A percentile compares a stretch with the other conserved stretches of the same genome.
Evolutionary conservation across 176 grass and related monocot genomes (phyloP).

Genomic region (Tuctoria greenei): DNA sequence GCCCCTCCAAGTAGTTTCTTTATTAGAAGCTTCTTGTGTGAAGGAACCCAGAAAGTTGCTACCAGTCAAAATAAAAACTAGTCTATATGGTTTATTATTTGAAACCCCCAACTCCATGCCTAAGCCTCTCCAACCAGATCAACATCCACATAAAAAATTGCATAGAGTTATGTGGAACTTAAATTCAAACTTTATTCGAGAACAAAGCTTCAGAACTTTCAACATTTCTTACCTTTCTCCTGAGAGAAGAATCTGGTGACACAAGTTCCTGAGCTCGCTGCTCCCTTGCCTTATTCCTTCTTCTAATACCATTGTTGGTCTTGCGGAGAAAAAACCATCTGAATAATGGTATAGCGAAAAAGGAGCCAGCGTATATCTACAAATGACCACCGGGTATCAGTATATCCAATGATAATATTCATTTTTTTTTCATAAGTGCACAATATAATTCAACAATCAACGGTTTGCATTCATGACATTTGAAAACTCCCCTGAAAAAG

Average conservation of each 20-base stretch:
- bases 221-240: constrained; percentile 67
- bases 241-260: constrained; percentile 63
- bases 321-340: constrained; percentile 78
- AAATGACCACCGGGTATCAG: constrained; percentile 25
- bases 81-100: constrained; percentile 4
- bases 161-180: not conserved
- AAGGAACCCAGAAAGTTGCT: constrained; percentile 4
- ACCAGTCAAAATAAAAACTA: not conserved
- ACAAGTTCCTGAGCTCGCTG: constrained; percentile 60
- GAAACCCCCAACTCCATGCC: not conserved
- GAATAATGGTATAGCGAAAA: constrained; percentile 83
- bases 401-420: constrained; percentile 35
- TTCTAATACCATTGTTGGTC: constrained; percentile 66
- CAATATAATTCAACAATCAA: constrained; percentile 1
- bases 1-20: not conserved
- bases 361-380: constrained; percentile 90
- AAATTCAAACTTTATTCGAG: not conserved
- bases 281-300: constrained; percentile 79
- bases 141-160: constrained; percentile 3
- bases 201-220: constrained; percentile 10
- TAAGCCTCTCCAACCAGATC: constrained; percentile 14
- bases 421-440: constrained; percentile 7
- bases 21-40: constrained; percentile 30
- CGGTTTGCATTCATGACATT: constrained; percentile 28
- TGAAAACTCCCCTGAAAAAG: constrained; percentile 7